Conservation (phyloP, 495 filamentous ascomycete genomes). For the Hypoxylon lienhwacheense region DNA sequence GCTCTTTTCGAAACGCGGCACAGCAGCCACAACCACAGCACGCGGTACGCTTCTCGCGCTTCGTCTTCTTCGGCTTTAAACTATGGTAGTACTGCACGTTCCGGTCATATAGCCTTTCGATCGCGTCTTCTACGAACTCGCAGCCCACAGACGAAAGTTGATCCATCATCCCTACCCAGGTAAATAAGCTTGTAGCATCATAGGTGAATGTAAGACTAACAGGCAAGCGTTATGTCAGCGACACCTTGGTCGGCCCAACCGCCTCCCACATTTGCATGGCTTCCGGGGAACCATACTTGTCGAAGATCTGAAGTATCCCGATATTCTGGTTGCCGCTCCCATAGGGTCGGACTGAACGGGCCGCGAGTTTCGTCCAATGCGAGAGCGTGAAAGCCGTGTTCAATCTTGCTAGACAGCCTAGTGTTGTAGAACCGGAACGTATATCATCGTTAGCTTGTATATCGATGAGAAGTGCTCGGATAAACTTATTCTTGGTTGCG, state of each 20-base stretch:
- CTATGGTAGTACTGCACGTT: conserved; percentile 50
- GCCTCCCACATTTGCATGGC: conserved; percentile 68
- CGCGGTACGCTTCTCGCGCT: conserved; percentile 19
- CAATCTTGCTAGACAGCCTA: conserved; percentile 56
- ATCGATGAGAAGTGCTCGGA: background rate
- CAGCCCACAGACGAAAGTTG: conserved; percentile 65
- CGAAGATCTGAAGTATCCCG: conserved; percentile 56
- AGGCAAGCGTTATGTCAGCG: conserved; percentile 66
- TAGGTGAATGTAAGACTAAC: conserved; percentile 43
- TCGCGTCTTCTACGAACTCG: conserved; percentile 54
- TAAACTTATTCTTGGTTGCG: conserved; percentile 53
- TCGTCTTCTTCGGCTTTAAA: conserved; percentile 29
- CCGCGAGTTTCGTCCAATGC: conserved; percentile 68
- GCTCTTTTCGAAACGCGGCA: background rate
- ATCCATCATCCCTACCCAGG: conserved; percentile 63
- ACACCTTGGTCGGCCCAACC: conserved; percentile 55
- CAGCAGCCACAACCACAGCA: conserved; percentile 7
- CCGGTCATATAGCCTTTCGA: conserved; percentile 53
- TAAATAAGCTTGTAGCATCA: background rate
- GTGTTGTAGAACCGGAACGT: conserved; percentile 63
- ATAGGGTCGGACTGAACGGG: conserved; percentile 67
- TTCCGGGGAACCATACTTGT: conserved; percentile 74
- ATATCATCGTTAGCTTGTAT: conserved; percentile 20
- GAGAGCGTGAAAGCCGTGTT: conserved; percentile 74
- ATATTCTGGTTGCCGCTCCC: conserved; percentile 49